These are phyloP conservation scores for Arabis alpina DNA, from an alignment of 345 rosid species.

Conservation along the genomic window DNA sequence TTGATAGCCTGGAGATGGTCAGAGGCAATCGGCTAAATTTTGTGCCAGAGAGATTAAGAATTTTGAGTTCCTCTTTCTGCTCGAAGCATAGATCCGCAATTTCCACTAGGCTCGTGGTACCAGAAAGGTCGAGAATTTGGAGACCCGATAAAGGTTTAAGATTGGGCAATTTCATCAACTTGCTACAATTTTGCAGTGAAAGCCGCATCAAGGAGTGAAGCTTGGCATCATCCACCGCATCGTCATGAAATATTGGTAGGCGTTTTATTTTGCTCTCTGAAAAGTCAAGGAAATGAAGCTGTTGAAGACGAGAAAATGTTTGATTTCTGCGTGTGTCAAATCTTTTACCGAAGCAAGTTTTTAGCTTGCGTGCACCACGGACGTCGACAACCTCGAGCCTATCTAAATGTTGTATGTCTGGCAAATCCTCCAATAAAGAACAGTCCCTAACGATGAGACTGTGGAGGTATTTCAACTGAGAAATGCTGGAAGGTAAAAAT, in stretches of 20 bases:
- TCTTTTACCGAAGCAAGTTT: not conserved
- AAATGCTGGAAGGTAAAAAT: constrained; percentile 37
- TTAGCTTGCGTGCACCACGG: constrained; percentile 43
- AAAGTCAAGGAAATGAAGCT: constrained; percentile 51
- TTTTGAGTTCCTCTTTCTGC: constrained; percentile 35
- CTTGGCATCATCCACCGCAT: not conserved
- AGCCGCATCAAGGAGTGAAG: constrained; percentile 35
- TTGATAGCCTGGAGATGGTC: not conserved
- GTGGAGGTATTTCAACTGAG: constrained; percentile 35
- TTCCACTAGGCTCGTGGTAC: constrained; percentile 26
- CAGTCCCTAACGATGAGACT: constrained; percentile 50
- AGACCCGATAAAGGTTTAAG: constrained; percentile 27
- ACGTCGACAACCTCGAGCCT: constrained; percentile 54
- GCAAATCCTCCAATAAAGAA: constrained; percentile 38
- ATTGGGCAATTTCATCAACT: constrained; percentile 16
- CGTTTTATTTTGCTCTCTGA: constrained; percentile 43
- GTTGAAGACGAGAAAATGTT: constrained; percentile 22
- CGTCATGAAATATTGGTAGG: constrained; percentile 43
- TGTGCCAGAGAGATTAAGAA: constrained; percentile 50
- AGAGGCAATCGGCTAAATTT: constrained; percentile 30
- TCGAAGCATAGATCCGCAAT: constrained; percentile 37
- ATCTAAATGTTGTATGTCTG: constrained; percentile 28
- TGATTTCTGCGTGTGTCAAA: constrained; percentile 7
- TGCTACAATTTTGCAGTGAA: constrained; percentile 27
- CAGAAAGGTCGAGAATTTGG: constrained; percentile 48